Percentiles rank a stretch among this genome's conserved stretches.
Conservation (phyloP, 805 yeast species). For the Saturnispora zaruensis region DNA sequence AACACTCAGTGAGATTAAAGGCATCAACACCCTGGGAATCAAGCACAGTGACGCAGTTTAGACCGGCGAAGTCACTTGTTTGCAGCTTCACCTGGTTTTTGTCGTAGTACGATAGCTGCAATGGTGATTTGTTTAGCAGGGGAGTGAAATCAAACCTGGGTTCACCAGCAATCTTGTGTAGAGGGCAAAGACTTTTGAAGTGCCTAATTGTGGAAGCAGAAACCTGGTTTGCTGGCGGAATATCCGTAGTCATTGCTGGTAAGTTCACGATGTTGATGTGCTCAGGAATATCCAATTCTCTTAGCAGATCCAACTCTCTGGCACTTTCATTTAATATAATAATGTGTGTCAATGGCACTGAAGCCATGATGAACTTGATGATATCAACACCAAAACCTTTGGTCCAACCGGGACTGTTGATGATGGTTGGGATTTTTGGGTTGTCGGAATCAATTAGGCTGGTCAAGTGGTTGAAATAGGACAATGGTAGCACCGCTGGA, state of each 20-base stretch:
- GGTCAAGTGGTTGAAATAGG: constrained; percentile 39
- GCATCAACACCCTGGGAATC: constrained; percentile 28
- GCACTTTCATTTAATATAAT: constrained; percentile 33
- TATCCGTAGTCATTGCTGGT: constrained; percentile 6
- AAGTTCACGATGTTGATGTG: constrained; percentile 9
- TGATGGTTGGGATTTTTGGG: constrained; percentile 26
- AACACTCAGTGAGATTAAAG: constrained; percentile 27
- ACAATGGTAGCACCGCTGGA: constrained; percentile 57
- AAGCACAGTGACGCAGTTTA: constrained; percentile 29
- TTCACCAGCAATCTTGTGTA: constrained; percentile 32
- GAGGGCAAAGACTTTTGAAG: constrained; percentile 42
- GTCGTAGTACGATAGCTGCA: constrained; percentile 31
- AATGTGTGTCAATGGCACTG: constrained; percentile 46
- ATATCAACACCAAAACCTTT: constrained; percentile 76
- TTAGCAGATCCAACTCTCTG: constrained; percentile 25
- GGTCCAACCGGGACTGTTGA: constrained; percentile 88
- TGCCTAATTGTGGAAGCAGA: constrained; percentile 46
- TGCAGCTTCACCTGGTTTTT: constrained; percentile 6
- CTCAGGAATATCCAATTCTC: constrained; percentile 9
- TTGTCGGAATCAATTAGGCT: constrained; percentile 30
- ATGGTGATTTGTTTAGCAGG: constrained; percentile 32
- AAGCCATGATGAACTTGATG: constrained; percentile 37
- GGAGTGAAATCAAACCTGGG: constrained; percentile 36
- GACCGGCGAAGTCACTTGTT: constrained; percentile 22
- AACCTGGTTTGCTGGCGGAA: constrained; percentile 38